Base-by-base conservation (phyloP, 2,329 filamentous ascomycete species). In the Bipolaris bicolor region DNA sequence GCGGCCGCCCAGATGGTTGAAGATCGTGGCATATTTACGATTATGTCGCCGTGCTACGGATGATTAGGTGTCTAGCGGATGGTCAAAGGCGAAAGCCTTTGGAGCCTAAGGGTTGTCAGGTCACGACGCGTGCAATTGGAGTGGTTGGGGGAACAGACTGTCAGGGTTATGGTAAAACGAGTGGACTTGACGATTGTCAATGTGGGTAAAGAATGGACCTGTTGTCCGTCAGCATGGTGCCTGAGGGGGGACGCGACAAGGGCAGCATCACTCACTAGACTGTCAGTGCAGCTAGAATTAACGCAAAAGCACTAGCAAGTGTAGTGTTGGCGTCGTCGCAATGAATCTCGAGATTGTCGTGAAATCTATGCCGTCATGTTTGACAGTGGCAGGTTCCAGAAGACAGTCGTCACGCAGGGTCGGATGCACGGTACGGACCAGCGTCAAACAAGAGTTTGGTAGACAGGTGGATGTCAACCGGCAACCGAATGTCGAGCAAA, bases 131-230 rank as follows among this genome's bases (percentile, higher is more conserved):
- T 52, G 49, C 43, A 48, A 24, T 26, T n/a, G 39, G 5, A 7
- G 47, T n/a, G 18, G 34, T 10, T n/a, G 36, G 47, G 9, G 29
- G 22, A 26, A 68, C 73, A 44, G 67, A 75, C 73, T 72, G 75
- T 79, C 70, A 73, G 71, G 72, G 67, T 60, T 61, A 62, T 61
- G 71, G 67, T 75, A 82, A 82, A 81, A 81, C 79, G 80, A 82
- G 78, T 82, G 80, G 78, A 80, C 73, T 80, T 81, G 80, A 81
- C 79, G 70, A 76, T 67, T 62, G 65, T 76, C 74, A 77, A 76
- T 68, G 50, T 67, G 61, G 52, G 39, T 67, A 76, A 76, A 60
- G 75, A 77, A 66, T 76, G 75, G 69, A 74, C 69, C 71, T 74
- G 59, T 39, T 15, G 15, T 13, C 24, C 18, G 62, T 74, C 61